Evolutionary conservation across 164 flowering plant genomes (phyloP), one percentile per base, ranked within the genome.

Genomic region (Stephania yunnanensis): DNA sequence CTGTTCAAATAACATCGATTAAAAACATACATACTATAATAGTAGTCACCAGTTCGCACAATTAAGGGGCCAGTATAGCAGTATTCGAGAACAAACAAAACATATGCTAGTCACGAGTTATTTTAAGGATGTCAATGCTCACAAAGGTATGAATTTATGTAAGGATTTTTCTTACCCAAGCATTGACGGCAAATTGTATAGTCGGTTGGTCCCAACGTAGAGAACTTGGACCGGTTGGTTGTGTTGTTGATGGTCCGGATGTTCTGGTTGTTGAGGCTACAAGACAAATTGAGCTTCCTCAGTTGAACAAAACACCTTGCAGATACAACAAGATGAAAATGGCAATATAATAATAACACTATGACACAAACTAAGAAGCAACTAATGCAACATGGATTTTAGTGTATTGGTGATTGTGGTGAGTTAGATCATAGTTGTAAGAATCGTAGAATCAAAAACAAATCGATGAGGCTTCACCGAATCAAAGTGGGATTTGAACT

Each of bases 101-200:
- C 5, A 58, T 58, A 58, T 19, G 4, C 2, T 58, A 58, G 64
- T 68, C 20, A 68, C 42, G 48, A 5, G 52, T 12, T 7, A 44
- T 69, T 46, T n/a, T 70, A 17, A 46, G 48, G 58, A 46, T 46
- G 7, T 48, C 31, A 46, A 61, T 19, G 25, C 71, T 69, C 7
- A 12, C 55, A 48, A 20, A 52, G 73, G 42, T 22, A 50, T 67
- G 46, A 48, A 53, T 15, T 64, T 71, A 46, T 30, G 48, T 12
- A 55, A 55, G 48, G 64, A 46, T 25, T 53, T 72, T n/a, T 17
- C 69, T 61, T 90, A 96, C 99, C 99, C 99, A 96, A 76, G 97
- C 97, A 91, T 90, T 91, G 75, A 91, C 85, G 76, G 98, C 91
- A 82, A 96, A 96, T 46, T 89, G 97, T 79, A 94, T 89, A 46